phyloP scores from a whole-genome alignment of 768 basidiomycete genomes.

The Tephrocybe rancida region DNA sequence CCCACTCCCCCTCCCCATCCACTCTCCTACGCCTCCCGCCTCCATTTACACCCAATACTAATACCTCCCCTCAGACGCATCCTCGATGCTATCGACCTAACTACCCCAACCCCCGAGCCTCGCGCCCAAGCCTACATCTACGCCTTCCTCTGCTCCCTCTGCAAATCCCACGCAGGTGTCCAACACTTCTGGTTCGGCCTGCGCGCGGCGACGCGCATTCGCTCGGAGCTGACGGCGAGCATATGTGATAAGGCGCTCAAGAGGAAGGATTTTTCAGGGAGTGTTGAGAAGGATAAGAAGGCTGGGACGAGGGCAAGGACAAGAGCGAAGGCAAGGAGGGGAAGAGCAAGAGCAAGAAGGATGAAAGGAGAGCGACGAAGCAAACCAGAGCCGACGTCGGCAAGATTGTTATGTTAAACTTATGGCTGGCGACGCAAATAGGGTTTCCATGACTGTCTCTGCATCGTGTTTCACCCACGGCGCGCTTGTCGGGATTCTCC shows the following conservation, averaged over 20 bases:
- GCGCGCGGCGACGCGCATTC: conserved; percentile 71
- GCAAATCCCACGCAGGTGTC: conserved; percentile 68
- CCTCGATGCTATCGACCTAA: conserved; percentile 53
- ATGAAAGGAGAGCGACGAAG: conserved; percentile 49
- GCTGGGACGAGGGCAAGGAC: conserved; percentile 46
- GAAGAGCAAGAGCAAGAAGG: conserved; percentile 17
- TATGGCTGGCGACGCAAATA: conserved; percentile 81
- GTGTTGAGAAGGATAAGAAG: conserved; percentile 52
- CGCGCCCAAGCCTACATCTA: conserved; percentile 73
- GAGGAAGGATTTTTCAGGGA: conserved; percentile 81
- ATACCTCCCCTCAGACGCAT: conserved; percentile 43
- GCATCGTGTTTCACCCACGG: conserved; percentile 70
- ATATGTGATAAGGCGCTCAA: conserved; percentile 90
- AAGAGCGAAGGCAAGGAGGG: neutral
- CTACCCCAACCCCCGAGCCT: conserved; percentile 51
- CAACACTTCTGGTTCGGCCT: conserved; percentile 83
- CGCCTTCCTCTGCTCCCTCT: conserved; percentile 61
- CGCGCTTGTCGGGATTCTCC: conserved; percentile 76
- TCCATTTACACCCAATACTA: conserved; percentile 17
- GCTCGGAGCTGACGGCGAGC: conserved; percentile 79
- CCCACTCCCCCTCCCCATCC: too few species aligned
- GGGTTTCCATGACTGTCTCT: conserved; percentile 54
- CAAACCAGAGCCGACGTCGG: conserved; percentile 84
- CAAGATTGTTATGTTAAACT: conserved; percentile 89
- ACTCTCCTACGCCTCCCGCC: conserved; percentile 45